Evolutionary conservation across 257 asterid species (phyloP).

Genomic region (Primulina tabacum): DNA sequence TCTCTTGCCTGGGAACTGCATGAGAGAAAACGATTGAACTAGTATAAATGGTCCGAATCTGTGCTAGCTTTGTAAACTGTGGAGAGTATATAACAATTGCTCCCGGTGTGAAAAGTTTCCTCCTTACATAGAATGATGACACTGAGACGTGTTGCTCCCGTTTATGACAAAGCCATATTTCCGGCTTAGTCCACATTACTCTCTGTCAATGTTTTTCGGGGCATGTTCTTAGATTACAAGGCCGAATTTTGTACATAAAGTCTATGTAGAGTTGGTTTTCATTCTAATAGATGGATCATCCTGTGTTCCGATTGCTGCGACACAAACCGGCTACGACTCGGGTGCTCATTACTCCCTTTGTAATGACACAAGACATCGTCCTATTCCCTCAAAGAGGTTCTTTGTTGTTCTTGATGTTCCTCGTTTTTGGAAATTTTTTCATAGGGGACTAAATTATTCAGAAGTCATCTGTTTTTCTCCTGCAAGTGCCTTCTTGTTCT

Average conservation of each 20-base stretch:
- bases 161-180: conserved; percentile 40
- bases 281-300: conserved; percentile 19
- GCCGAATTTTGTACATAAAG: conserved; percentile 49
- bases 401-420: conserved; percentile 29
- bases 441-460: conserved; percentile 34
- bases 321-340: conserved; percentile 20
- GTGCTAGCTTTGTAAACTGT: conserved; percentile 33
- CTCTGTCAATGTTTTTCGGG: conserved; percentile 35
- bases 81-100: conserved; percentile 34
- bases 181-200: conserved; percentile 39
- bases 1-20: conserved; percentile 82
- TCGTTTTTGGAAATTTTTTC: conserved; percentile 41
- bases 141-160: conserved; percentile 36
- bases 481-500: too few species aligned
- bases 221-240: conserved; percentile 40
- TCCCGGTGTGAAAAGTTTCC: conserved; percentile 30
- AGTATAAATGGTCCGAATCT: not conserved
- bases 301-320: conserved; percentile 19
- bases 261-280: conserved; percentile 33
- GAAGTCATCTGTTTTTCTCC: conserved; percentile 12
- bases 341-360: conserved; percentile 28
- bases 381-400: conserved; percentile 28
- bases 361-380: conserved; percentile 21
- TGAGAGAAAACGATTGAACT: conserved; percentile 56
- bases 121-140: conserved; percentile 35